Evolutionary conservation across 257 asterid genomes (phyloP).

Genomic region (Petunia axillaris): DNA sequence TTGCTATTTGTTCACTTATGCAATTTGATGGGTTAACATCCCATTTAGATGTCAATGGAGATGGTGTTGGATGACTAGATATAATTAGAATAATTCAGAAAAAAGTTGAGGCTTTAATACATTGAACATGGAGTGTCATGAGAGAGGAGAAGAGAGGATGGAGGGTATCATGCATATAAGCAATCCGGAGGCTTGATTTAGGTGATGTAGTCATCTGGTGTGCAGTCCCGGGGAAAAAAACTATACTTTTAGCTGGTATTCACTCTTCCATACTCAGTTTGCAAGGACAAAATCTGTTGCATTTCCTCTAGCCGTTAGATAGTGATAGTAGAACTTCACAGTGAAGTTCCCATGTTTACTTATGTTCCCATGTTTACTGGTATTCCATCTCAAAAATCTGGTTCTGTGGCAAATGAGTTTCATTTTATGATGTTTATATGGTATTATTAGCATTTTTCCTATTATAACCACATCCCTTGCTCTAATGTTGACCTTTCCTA

Average conservation of each 20-base stretch:
- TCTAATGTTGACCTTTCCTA: neutral
- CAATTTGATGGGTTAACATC: neutral
- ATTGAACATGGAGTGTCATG: neutral
- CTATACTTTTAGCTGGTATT: neutral
- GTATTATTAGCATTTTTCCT: neutral
- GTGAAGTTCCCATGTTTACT: neutral
- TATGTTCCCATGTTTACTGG: neutral
- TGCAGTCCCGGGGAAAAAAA: neutral
- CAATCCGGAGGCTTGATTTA: neutral
- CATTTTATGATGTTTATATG: neutral
- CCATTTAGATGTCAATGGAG: neutral
- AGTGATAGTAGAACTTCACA: neutral
- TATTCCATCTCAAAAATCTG: neutral
- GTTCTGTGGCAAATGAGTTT: neutral
- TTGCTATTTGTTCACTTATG: neutral
- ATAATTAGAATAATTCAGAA: neutral
- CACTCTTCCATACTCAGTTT: neutral
- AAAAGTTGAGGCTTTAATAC: neutral
- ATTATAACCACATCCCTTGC: neutral
- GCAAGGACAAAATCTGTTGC: conserved; percentile 8
- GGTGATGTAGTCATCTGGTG: neutral
- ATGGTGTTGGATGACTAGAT: neutral
- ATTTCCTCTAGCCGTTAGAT: neutral
- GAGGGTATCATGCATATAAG: neutral
- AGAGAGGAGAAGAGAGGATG: neutral